Conservation (phyloP, 345 rosid species). For the Syzygium aromaticum region DNA sequence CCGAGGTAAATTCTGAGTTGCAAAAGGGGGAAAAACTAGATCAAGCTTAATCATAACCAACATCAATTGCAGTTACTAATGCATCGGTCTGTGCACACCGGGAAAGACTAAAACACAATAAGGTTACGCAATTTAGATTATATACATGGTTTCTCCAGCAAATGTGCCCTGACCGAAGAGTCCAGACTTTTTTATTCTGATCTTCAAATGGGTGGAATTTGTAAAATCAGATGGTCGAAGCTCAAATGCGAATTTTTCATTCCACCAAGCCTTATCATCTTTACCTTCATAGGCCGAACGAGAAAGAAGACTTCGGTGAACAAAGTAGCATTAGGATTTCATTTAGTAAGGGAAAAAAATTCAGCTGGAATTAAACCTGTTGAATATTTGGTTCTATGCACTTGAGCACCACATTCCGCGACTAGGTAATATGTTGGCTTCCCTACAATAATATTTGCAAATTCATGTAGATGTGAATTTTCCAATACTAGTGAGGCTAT, state of each 20-base stretch:
- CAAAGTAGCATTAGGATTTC: not conserved
- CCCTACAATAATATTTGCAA: conserved; percentile 23
- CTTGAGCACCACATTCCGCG: conserved; percentile 56
- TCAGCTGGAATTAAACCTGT: conserved; percentile 29
- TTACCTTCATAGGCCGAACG: conserved; percentile 20
- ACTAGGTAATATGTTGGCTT: conserved; percentile 48
- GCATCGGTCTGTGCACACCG: not conserved
- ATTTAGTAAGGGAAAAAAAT: not conserved
- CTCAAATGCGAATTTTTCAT: conserved; percentile 69
- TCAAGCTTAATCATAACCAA: not conserved
- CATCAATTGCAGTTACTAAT: not conserved
- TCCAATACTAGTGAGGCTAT: not conserved
- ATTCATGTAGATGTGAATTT: not conserved
- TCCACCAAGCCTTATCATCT: conserved; percentile 56
- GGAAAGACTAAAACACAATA: not conserved
- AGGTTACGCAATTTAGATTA: not conserved
- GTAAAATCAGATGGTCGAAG: conserved; percentile 45
- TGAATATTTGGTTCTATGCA: conserved; percentile 55
- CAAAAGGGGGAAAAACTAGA: not conserved
- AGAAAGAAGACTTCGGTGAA: not conserved
- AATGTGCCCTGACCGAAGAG: conserved; percentile 46
- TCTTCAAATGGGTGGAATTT: conserved; percentile 38
- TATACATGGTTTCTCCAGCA: conserved; percentile 73
- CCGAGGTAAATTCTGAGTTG: conserved; percentile 49
- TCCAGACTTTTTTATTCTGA: conserved; percentile 61